A percentile compares a stretch with the other conserved stretches of the same genome.
Conservation (phyloP, 148 eudicot genomes). For the Arbutus unedo region DNA sequence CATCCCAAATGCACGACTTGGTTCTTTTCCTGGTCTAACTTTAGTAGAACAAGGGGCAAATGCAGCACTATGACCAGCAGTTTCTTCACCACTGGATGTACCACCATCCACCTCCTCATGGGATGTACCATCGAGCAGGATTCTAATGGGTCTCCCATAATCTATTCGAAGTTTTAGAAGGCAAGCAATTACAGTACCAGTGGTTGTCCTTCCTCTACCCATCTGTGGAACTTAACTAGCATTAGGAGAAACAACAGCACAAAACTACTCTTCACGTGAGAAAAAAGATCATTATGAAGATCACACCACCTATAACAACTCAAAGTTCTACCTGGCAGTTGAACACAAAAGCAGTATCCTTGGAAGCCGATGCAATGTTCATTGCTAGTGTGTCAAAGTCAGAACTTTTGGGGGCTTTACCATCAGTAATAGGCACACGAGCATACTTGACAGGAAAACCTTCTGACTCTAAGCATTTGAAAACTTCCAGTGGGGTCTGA, state of each 20-base stretch:
- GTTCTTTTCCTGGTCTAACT: conserved; percentile 34
- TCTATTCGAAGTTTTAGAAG: conserved; percentile 86
- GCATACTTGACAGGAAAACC: conserved; percentile 88
- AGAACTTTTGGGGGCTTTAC: conserved; percentile 97
- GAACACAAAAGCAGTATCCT: conserved; percentile 91
- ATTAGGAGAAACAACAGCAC: conserved; percentile 14
- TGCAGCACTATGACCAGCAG: conserved; percentile 37
- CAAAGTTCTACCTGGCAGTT: conserved; percentile 75
- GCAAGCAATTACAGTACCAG: conserved; percentile 96
- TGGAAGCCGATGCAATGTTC: conserved; percentile 70
- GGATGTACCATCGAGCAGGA: conserved; percentile 48
- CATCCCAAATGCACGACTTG: conserved; percentile 70
- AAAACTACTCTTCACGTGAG: not conserved
- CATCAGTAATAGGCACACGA: conserved; percentile 98
- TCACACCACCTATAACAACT: not conserved
- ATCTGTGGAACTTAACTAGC: conserved; percentile 47
- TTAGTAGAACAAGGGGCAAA: conserved; percentile 35
- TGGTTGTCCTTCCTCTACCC: conserved; percentile 96
- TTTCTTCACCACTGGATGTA: conserved; percentile 66
- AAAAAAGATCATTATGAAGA: not conserved
- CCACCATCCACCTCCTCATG: conserved; percentile 44
- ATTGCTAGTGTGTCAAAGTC: conserved; percentile 78
- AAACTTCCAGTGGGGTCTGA: conserved; percentile 91
- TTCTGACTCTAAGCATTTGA: conserved; percentile 61
- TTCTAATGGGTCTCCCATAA: conserved; percentile 74